Base-by-base conservation (phyloP, 805 yeast species). In the Wickerhamiella spandovensis region DNA sequence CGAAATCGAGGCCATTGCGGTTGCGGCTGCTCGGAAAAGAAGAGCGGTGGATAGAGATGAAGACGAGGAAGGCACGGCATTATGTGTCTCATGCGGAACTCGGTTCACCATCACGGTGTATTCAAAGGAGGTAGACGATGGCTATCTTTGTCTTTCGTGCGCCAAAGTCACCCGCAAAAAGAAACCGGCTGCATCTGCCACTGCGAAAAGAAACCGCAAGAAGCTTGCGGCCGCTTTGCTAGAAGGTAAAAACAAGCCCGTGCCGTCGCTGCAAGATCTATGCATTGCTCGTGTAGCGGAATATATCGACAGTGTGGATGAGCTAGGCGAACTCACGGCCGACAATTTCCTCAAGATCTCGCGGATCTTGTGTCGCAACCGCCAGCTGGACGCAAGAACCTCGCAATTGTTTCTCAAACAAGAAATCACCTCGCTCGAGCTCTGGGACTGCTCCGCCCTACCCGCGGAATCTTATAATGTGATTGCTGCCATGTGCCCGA, bases 391-490 rank as follows among this genome's bases (percentile, higher is more conserved):
- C 59, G 79, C 82, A 54, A 68, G 74, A 17, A 88, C 97, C 0
- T 64, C 89, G 62, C 68, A 79, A 44, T 69, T 92, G 46, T 90
- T 92, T 61, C 67, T 92, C 48, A 78, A 79, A 45, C 74, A 86
- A 0, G 71, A 74, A 15, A 62, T 79, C 46, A 74, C 66, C 50
- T 63, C 67, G 3, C 66, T 92, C 25, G 84, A 84, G 54, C 79
- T 92, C 54, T 86, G 95, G 88, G 99, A 92, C 66, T 92, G 99
- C 64, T 87, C 96, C 0, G 79, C 78, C 46, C 72, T 92, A 17
- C 76, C 78, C 22, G 72, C 74, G 41, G 82, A 76, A 53, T 76
- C 92, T 0, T 73, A 81, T 53, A 75, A 76, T 57, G 72, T 78
- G 55, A 77, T 92, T 38, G 88, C 89, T 0, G 72, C 94, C 0